Conservation (phyloP, 352 stramenopile species). For the Phytophthora agathidicida region DNA sequence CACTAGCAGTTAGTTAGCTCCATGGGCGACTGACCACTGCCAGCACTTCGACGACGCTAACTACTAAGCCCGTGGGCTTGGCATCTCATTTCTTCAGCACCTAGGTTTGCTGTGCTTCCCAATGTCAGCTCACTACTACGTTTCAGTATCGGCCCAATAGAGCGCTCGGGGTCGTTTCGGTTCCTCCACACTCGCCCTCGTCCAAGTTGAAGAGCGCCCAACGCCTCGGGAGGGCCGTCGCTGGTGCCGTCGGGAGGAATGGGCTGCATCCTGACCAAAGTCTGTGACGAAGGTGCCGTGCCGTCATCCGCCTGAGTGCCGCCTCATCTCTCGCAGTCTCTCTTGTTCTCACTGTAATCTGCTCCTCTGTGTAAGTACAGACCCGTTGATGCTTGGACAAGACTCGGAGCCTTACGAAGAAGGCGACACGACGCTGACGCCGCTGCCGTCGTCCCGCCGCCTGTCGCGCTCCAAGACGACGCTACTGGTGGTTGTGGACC, state of each 20-base stretch:
- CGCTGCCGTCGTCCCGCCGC: slow-evolving; percentile 14
- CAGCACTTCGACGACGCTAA: too few species aligned
- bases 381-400: slow-evolving; percentile 34
- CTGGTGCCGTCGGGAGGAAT: slow-evolving; percentile 23
- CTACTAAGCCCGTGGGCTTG: too few species aligned
- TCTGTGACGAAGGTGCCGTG: slow-evolving; percentile 51
- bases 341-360: background rate
- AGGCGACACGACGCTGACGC: background rate
- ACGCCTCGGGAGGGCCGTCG: background rate
- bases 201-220: slow-evolving; percentile 14
- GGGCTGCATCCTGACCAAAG: slow-evolving; percentile 62
- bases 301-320: background rate
- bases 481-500: slow-evolving; percentile 38
- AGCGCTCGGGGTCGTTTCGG: slow-evolving; percentile 18
- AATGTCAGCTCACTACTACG: too few species aligned
- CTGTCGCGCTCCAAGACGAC: slow-evolving; percentile 50
- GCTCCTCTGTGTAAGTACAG: slow-evolving; percentile 8
- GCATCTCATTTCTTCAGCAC: slow-evolving; percentile 4
- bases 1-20: too few species aligned
- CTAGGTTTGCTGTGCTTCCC: too few species aligned
- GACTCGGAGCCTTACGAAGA: slow-evolving; percentile 23
- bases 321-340: slow-evolving; percentile 14
- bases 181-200: slow-evolving; percentile 11
- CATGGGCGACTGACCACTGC: too few species aligned
- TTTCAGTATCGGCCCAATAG: slow-evolving; percentile 4